Evolutionary conservation across 306 rosid species (phyloP), one percentile per base, ranked within the genome.

Genomic region (Trichosanthes truncata): DNA sequence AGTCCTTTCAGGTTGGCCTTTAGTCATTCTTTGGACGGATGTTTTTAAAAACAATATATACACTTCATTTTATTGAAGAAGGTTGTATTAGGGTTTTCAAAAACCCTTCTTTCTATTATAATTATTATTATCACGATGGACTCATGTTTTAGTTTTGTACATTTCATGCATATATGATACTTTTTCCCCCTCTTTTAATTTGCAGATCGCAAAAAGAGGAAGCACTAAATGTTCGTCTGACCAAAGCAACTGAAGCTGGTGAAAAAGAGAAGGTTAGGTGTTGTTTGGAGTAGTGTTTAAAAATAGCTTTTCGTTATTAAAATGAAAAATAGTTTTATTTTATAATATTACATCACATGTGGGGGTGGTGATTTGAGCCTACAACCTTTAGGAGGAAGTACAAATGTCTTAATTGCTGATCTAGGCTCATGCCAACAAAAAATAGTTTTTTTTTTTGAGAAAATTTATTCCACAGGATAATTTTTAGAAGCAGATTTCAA

Each of bases 221-320:
- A 84, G 96, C 99, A 18, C 77, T 96, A 46, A 90, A 93, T 77
- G 99, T 96, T 84, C 97, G 99, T 25, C 87, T 86, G 57, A 52
- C 89, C 68, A 96, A 88, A 86, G 87, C 84, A 59, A 84, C 85
- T 88, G 99, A 91, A 85, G 88, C 87, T 61, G 57, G 86, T 84
- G 98, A 89, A 88, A 93, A 88, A 83, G 98, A 96, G 87, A 96
- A 96, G 99, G 99, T 96, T 87, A 82, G 18, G 26, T 67, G 74
- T 80, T 76, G 52, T 62, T 74, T 36, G 48, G 81, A 77, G 43
- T 67, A 33, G 48, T 82, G 67, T 79, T 71, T 17, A 60, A 38
- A 74, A 66, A 78, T 43, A 52, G 79, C 38, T 68, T 69, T 78
- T 74, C 17, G 74, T 78, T 65, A 33, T 65, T 17, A 35, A 20